Evolutionary conservation across 2,329 filamentous ascomycete species (phyloP), one percentile per base, ranked within the genome.

Genomic region (Fusarium sp.): DNA sequence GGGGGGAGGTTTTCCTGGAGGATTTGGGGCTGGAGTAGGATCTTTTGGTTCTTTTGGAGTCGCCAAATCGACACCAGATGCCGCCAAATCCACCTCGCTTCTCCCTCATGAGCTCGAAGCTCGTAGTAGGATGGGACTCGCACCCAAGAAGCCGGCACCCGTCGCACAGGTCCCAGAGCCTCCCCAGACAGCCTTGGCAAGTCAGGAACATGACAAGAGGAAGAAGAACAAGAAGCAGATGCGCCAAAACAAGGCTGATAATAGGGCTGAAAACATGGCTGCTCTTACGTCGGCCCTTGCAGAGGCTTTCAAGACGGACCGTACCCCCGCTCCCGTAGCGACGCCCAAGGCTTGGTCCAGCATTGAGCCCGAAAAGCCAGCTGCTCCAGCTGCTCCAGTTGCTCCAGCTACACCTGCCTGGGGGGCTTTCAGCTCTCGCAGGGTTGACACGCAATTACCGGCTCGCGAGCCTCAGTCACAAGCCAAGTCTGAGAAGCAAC

Each of bases 81-180:
- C 20, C 8, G 56, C 56, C 31, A 50, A 66, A 37, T 22, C 64
- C 4, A 52, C 63, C 5, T 76, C 75, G 2, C 75, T 85, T 40
- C 79, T 85, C 7, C 84, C 83, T 4, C 83, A 85, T 54, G 84
- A 85, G 64, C 58, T 74, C n/a, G 79, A 80, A 40, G 84, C 84
- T 38, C 81, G 82, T 11, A 63, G 78, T 60, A 79, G 75, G 58
- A 77, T 79, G 60, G 71, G 77, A 24, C 45, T 74, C 10, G 62
- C 70, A 29, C 61, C 71, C 22, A 69, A 74, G 56, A 78, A 75
- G 47, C 47, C 69, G 27, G 35, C 35, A n/a, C 37, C 59, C 16
- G 63, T 56, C 18, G 38, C 64, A 20, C 65, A 59, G 24, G 16
- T 38, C 11, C 35, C 34, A 5, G 56, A 64, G 20, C 27, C 50